phyloP scores from a whole-genome alignment of 257 asterid genomes.

The Prunella vulgaris region DNA sequence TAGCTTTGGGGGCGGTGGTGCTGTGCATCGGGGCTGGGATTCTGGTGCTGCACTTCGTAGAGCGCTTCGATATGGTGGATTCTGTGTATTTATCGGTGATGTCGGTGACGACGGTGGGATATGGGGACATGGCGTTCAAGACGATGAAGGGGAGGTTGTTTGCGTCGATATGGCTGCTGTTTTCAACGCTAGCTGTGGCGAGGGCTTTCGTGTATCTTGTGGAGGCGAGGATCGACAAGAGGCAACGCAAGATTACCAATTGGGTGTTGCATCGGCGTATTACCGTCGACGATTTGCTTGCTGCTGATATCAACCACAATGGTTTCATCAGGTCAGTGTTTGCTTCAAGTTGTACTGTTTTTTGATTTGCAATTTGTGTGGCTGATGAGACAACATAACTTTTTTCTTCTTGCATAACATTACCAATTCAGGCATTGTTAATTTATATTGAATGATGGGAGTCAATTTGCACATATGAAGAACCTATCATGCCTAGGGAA shows the following conservation, averaged over 20 bases:
- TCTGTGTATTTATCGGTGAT: conserved; percentile 42
- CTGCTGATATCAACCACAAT: conserved; percentile 44
- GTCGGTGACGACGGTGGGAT: conserved; percentile 61
- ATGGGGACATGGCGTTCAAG: conserved; percentile 53
- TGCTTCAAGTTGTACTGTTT: background rate
- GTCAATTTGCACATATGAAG: background rate
- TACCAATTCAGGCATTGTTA: background rate
- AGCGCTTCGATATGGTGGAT: conserved; percentile 37
- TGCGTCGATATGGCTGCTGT: conserved; percentile 46
- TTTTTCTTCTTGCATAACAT: too few species aligned
- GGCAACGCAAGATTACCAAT: conserved; percentile 39
- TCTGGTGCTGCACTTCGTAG: conserved; percentile 32
- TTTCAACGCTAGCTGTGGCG: conserved; percentile 53
- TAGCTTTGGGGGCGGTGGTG: conserved; percentile 45
- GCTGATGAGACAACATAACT: background rate
- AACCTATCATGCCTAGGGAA: background rate
- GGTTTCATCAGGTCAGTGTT: conserved; percentile 40
- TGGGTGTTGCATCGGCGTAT: conserved; percentile 47
- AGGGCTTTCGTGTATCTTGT: conserved; percentile 50
- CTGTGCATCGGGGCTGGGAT: conserved; percentile 42
- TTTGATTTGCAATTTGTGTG: background rate
- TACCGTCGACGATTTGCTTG: conserved; percentile 44
- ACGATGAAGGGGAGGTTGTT: conserved; percentile 40
- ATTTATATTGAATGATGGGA: background rate
- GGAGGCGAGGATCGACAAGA: conserved; percentile 47